Percentiles rank a stretch among this genome's conserved stretches.
These are phyloP conservation scores for Huntiella abstrusa DNA, from an alignment of 2,329 filamentous ascomycete genomes.

Conservation along the genomic window DNA sequence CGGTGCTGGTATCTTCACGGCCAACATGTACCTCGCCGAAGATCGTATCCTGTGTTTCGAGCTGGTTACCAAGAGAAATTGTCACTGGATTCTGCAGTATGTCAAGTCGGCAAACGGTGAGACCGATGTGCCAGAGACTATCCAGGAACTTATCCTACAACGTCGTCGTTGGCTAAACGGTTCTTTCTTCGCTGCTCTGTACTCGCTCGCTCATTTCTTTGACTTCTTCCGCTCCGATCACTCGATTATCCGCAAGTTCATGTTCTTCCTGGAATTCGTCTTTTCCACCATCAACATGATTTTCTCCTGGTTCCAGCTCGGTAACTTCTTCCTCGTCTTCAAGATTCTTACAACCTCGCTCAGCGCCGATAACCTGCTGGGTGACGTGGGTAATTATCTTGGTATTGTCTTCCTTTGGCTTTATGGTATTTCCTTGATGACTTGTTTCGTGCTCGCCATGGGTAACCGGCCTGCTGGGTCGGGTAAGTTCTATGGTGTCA, in stretches of 20 bases:
- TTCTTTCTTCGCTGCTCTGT: constrained; percentile 93
- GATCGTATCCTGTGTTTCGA: constrained; percentile 89
- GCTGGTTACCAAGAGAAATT: constrained; percentile 91
- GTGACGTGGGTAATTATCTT: constrained; percentile 58
- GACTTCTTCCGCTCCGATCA: constrained; percentile 91
- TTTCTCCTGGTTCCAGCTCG: constrained; percentile 95
- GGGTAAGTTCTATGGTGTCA: constrained; percentile 82
- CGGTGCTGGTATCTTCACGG: constrained; percentile 86
- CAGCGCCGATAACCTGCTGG: constrained; percentile 48
- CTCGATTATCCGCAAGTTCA: constrained; percentile 67
- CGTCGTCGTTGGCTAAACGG: constrained; percentile 95
- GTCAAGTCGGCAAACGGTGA: constrained; percentile 95
- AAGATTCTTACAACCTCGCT: constrained; percentile 85
- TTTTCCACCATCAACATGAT: constrained; percentile 96
- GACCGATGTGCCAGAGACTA: constrained; percentile 87
- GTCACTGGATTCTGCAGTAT: constrained; percentile 92
- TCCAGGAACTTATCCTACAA: constrained; percentile 89
- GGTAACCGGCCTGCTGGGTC: constrained; percentile 91
- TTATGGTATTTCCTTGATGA: constrained; percentile 77
- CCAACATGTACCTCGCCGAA: constrained; percentile 87
- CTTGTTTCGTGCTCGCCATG: constrained; percentile 85
- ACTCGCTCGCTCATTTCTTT: constrained; percentile 86
- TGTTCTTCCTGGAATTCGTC: constrained; percentile 79
- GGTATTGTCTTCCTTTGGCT: constrained; percentile 91
- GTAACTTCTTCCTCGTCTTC: constrained; percentile 98